Conservation (phyloP, 2,329 filamentous ascomycete genomes). For the Fusarium newnesense region DNA sequence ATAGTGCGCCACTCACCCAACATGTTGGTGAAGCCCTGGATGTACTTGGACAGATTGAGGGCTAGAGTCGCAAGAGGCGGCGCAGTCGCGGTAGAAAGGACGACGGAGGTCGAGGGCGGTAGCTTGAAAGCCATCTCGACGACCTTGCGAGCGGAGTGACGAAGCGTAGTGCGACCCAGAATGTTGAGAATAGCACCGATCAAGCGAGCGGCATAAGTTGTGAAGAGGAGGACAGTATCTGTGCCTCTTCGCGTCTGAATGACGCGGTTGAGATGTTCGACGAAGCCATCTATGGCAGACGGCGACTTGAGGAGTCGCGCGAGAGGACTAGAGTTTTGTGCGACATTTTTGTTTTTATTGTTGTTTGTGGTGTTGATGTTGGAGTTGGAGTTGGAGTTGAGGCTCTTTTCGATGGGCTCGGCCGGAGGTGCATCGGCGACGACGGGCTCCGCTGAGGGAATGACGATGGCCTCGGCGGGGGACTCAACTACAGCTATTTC, state of each 20-base stretch:
- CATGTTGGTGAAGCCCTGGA: slow-evolving; percentile 71
- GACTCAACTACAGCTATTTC: slow-evolving; percentile 36
- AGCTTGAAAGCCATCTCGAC: slow-evolving; percentile 63
- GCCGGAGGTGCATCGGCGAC: slow-evolving; percentile 32
- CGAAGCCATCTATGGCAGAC: slow-evolving; percentile 59
- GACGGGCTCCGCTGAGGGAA: slow-evolving; percentile 38
- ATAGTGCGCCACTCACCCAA: slow-evolving; percentile 79
- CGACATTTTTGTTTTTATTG: background rate
- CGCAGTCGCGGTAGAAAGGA: slow-evolving; percentile 53
- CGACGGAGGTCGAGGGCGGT: slow-evolving; percentile 61
- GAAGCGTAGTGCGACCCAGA: slow-evolving; percentile 67
- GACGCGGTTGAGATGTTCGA: slow-evolving; percentile 68
- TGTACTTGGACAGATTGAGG: slow-evolving; percentile 60
- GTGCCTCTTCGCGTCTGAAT: slow-evolving; percentile 75
- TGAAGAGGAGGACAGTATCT: slow-evolving; percentile 74
- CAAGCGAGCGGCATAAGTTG: slow-evolving; percentile 74
- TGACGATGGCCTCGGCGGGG: slow-evolving; percentile 41
- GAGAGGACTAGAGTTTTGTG: slow-evolving; percentile 11
- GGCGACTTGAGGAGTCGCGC: slow-evolving; percentile 32
- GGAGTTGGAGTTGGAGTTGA: background rate
- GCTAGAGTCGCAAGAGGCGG: slow-evolving; percentile 55
- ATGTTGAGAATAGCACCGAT: slow-evolving; percentile 61
- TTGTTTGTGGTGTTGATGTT: background rate
- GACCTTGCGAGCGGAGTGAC: slow-evolving; percentile 61
- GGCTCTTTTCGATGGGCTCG: slow-evolving; percentile 24